phyloP scores from a whole-genome alignment of 257 asterid genomes.

The Solanum bukasovii region DNA sequence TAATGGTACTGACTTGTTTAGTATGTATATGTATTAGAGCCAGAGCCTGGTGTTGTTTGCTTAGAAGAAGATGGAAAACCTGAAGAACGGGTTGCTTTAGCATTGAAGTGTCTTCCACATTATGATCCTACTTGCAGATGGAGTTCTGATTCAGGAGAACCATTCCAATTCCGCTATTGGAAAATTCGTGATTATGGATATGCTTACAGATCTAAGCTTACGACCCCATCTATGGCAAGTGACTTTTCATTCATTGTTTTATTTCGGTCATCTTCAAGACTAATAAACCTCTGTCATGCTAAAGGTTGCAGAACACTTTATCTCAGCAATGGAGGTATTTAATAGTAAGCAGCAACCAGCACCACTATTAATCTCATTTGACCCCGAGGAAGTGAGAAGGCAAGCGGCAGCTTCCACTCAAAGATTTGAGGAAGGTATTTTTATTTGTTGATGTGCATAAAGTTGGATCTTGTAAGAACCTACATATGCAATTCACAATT shows the following conservation, averaged over 20 bases:
- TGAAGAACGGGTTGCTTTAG: constrained; percentile 66
- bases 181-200: constrained; percentile 92
- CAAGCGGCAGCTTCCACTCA: constrained; percentile 90
- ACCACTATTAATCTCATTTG: constrained; percentile 68
- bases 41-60: constrained; percentile 46
- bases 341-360: constrained; percentile 44
- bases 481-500: neutral
- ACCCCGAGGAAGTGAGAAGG: constrained; percentile 68
- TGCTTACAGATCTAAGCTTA: constrained; percentile 82
- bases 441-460: neutral
- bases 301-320: constrained; percentile 93
- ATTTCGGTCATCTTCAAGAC: neutral
- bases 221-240: constrained; percentile 78
- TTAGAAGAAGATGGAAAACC: constrained; percentile 71
- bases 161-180: constrained; percentile 66
- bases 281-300: constrained; percentile 1
- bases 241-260: constrained; percentile 4
- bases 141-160: constrained; percentile 41
- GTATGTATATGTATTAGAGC: constrained; percentile 31
- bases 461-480: neutral
- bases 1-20: neutral
- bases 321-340: constrained; percentile 70
- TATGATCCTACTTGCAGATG: constrained; percentile 60
- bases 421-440: constrained; percentile 86
- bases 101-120: constrained; percentile 64